Conservation (phyloP, 495 filamentous ascomycete genomes). For the Jackrogersella multiformis region DNA sequence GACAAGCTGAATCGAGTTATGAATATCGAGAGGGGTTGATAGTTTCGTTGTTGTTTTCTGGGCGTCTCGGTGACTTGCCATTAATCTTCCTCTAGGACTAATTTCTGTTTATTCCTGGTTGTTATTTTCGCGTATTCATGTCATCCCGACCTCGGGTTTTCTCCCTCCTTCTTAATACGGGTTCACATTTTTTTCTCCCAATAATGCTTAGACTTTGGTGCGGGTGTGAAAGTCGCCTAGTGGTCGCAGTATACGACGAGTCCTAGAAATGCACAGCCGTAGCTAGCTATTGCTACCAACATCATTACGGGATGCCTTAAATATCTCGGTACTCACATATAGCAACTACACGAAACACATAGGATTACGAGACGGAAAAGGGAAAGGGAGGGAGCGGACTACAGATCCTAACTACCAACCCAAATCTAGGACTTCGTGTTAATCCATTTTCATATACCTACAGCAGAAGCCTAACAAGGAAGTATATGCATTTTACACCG, state of each 20-base stretch:
- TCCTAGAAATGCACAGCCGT: background rate
- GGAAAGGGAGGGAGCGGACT: background rate
- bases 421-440: background rate
- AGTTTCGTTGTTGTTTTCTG: constrained; percentile 11
- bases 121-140: too few relatives aligned
- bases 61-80: background rate
- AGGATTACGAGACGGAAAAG: background rate
- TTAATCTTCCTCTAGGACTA: background rate
- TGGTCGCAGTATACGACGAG: background rate
- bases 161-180: background rate
- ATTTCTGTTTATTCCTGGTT: background rate
- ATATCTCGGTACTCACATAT: background rate
- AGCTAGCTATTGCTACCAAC: background rate
- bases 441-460: background rate
- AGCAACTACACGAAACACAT: background rate
- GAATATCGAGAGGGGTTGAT: background rate
- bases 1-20: constrained; percentile 1
- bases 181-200: constrained; percentile 1
- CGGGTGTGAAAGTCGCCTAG: constrained; percentile 5
- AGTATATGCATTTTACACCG: constrained; percentile 5
- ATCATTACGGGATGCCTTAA: background rate
- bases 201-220: background rate
- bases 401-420: constrained; percentile 4
- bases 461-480: background rate
- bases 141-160: background rate